Evolutionary conservation across 148 eudicot genomes (phyloP).

Genomic region (Silene uniflora): DNA sequence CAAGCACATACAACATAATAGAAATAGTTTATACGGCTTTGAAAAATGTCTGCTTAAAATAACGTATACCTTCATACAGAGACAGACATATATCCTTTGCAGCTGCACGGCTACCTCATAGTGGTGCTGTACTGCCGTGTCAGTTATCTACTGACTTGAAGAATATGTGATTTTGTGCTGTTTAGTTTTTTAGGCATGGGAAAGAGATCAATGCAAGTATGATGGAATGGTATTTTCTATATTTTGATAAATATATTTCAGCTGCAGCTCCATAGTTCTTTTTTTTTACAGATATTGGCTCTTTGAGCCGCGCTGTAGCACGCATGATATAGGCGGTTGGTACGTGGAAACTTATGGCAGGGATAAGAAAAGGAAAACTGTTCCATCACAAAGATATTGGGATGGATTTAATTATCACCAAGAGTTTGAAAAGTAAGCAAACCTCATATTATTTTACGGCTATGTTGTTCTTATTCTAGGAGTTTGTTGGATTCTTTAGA

Average conservation of each 20-base stretch:
- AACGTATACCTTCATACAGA: neutral
- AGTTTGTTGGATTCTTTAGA: too few species aligned
- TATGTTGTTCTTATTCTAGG: neutral
- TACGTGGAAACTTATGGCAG: conserved; percentile 87
- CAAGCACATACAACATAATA: neutral
- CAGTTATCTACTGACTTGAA: neutral
- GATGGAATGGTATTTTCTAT: neutral
- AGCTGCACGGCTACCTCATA: neutral
- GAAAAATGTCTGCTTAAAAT: neutral
- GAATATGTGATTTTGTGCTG: neutral
- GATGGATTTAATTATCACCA: conserved; percentile 52
- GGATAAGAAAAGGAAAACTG: conserved; percentile 61
- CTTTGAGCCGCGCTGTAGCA: conserved; percentile 95
- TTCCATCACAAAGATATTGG: conserved; percentile 78
- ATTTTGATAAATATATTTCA: conserved; percentile 1
- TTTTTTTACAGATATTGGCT: conserved; percentile 69
- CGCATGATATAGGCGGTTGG: conserved; percentile 98
- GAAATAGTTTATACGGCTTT: neutral
- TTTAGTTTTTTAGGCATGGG: neutral
- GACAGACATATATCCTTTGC: neutral
- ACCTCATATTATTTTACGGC: neutral
- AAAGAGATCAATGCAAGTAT: neutral
- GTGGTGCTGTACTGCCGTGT: too few species aligned
- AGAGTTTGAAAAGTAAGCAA: conserved; percentile 63
- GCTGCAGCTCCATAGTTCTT: neutral